Base-by-base conservation (phyloP, 192 early-diverging fungal species). In the Allomyces arbusculus region DNA sequence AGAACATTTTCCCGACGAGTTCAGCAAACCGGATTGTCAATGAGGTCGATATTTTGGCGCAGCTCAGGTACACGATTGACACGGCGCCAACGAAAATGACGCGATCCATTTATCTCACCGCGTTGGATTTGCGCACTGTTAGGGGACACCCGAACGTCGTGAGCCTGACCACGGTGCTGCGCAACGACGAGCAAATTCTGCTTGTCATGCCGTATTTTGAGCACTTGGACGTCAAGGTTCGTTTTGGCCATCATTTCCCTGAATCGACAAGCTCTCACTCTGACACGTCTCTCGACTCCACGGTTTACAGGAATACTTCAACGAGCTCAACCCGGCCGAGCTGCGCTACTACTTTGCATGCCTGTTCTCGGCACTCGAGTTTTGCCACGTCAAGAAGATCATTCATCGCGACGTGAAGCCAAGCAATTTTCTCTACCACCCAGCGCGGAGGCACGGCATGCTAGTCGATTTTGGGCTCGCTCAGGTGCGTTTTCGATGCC, bases 341-440 rank as follows among this genome's bases (percentile, higher is more conserved):
- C 88, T 92, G 66, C 79, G 79, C 24, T 77, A 76, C 69, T 96
- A 96, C 71, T 76, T 96, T 64, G 74, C 78, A 10, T 81, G 81
- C 0, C 72, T 96, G 16, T 77, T 93, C 16, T 76, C 74, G 10
- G 92, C 84, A 0, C 76, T 95, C 8, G 75, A 73, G n/a, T 77
- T 84, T 63, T 72, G 91, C 7, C 92, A 95, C 68, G 61, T 65
- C 9, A 72, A 80, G 33, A 76, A 77, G 11, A 88, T 93, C 62
- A 80, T 97, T 58, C 94, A 97, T 66, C 77, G 94, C 44, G 94
- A 97, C 67, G 81, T 97, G 66, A 97, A 97, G 69, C 94, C 94
- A 4, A 85, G 83, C 62, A 97, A 97, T 67, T 97, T 97, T 74
- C 77, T 97, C n/a, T 97, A 87, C 71, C 80, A 88, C 63, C 66